A percentile compares a stretch with the other conserved stretches of the same genome.
phyloP scores from a whole-genome alignment of 345 rosid species.

The Hevea brasiliensis region DNA sequence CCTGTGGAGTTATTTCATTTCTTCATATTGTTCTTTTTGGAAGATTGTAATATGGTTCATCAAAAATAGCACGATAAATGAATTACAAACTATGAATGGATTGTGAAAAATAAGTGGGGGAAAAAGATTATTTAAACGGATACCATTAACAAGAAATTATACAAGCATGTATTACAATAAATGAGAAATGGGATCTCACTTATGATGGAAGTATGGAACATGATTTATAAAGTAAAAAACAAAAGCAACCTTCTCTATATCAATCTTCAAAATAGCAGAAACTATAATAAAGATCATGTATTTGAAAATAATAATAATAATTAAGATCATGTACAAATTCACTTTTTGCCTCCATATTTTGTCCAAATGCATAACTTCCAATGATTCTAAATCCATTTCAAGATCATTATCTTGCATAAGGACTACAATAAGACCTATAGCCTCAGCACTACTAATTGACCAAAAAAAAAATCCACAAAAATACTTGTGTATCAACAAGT shows the following conservation, averaged over 20 bases:
- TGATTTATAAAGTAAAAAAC: background rate
- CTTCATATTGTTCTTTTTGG: too few species aligned
- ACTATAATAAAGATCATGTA: background rate
- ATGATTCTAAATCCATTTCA: background rate
- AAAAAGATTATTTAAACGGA: too few species aligned
- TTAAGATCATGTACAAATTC: background rate
- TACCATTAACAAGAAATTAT: background rate
- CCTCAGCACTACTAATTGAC: too few species aligned
- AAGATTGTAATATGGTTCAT: too few species aligned
- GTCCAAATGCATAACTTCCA: background rate
- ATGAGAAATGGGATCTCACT: background rate
- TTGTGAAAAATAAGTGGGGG: too few species aligned
- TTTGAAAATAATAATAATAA: too few species aligned
- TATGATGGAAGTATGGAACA: slow-evolving; percentile 3
- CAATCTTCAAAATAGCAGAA: slow-evolving; percentile 5
- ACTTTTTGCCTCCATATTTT: background rate
- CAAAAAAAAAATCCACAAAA: too few species aligned
- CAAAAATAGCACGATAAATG: too few species aligned
- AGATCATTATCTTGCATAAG: background rate
- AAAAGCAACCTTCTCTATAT: background rate
- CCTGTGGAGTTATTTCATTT: too few species aligned
- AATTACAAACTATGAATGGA: too few species aligned
- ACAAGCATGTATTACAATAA: background rate
- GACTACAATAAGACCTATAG: background rate
- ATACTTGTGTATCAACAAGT: background rate